Conservation (phyloP, 768 basidiomycete genomes). For the Rubroboletus pulcherrimus region DNA sequence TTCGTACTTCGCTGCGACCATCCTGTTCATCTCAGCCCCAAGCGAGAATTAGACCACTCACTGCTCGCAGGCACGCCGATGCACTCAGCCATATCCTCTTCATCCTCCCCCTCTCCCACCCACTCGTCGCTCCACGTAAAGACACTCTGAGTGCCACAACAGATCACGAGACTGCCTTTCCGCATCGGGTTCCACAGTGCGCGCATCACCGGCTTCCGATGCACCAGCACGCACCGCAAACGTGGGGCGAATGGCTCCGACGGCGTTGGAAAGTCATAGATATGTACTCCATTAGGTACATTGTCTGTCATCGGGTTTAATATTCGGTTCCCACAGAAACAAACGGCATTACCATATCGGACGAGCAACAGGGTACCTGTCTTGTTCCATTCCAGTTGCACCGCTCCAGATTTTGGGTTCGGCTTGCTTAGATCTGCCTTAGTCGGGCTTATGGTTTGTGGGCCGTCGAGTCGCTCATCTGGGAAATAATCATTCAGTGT, state of each 20-base stretch:
- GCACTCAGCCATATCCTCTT: constrained; percentile 83
- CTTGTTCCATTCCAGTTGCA: constrained; percentile 79
- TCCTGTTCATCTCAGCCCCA: not conserved
- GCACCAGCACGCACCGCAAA: constrained; percentile 64
- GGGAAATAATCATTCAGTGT: not conserved
- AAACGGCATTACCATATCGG: constrained; percentile 55
- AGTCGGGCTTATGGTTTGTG: constrained; percentile 47
- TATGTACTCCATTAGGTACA: constrained; percentile 57
- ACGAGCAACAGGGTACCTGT: constrained; percentile 70
- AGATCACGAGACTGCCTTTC: constrained; percentile 63
- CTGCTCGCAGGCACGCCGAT: constrained; percentile 87
- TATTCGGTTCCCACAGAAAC: not conserved
- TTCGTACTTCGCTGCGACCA: constrained; percentile 59
- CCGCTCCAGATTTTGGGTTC: constrained; percentile 61
- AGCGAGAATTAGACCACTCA: constrained; percentile 15
- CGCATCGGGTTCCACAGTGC: constrained; percentile 85
- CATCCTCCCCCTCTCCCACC: constrained; percentile 55
- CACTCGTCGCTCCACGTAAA: constrained; percentile 86
- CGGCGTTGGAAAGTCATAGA: constrained; percentile 69
- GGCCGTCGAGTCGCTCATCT: constrained; percentile 67
- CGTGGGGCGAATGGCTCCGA: constrained; percentile 55
- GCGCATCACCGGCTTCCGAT: constrained; percentile 57
- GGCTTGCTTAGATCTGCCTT: constrained; percentile 59
- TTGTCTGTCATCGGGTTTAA: constrained; percentile 42
- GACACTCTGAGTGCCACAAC: constrained; percentile 62